Percentiles rank a stretch among this genome's conserved stretches.
Evolutionary conservation across 2,329 filamentous ascomycete genomes (phyloP).

Genomic region (Aquanectria penicillioides): DNA sequence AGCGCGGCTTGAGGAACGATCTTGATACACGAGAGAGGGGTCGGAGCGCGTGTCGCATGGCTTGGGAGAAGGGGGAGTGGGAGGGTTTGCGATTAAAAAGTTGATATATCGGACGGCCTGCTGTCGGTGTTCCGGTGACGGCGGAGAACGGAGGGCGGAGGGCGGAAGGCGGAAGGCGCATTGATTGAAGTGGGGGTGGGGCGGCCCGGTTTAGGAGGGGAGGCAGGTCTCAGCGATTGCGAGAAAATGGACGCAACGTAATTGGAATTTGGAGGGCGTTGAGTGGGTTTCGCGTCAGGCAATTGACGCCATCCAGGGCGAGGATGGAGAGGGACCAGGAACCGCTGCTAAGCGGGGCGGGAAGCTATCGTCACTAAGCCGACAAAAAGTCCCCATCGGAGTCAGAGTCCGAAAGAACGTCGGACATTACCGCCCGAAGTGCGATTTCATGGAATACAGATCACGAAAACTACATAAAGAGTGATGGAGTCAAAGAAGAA

Average conservation of each 20-base stretch:
- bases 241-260: background rate
- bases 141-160: constrained; percentile 10
- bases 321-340: background rate
- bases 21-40: constrained; percentile 25
- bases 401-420: background rate
- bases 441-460: background rate
- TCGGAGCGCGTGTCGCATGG: constrained; percentile 33
- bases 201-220: constrained; percentile 1
- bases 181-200: constrained; percentile 20
- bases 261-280: background rate
- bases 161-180: background rate
- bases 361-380: constrained; percentile 1
- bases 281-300: constrained; percentile 17
- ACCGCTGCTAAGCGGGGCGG: constrained; percentile 12
- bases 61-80: constrained; percentile 15
- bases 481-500: background rate
- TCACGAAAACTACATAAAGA: background rate
- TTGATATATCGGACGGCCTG: constrained; percentile 2
- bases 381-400: constrained; percentile 1
- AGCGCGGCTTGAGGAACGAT: constrained; percentile 21
- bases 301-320: constrained; percentile 15
- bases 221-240: background rate
- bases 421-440: too few relatives aligned
- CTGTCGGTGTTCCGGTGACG: constrained; percentile 16
- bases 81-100: constrained; percentile 12